Conservation (phyloP, 441 rosid genomes). For the Eutrema salsugineum region DNA sequence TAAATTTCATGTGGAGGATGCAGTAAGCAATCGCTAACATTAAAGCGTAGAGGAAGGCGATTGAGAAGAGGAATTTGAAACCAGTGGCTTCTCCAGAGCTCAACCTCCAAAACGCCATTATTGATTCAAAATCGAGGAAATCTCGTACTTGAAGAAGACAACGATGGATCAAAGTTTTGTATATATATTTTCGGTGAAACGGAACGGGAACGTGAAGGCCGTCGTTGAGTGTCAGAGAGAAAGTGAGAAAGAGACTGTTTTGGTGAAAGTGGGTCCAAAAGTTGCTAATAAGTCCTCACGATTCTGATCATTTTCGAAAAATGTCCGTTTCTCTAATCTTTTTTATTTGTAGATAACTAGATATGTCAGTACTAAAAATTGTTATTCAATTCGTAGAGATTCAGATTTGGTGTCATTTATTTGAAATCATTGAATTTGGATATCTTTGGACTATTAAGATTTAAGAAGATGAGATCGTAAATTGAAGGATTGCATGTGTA, state of each 20-base stretch:
- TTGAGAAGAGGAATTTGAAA: constrained; percentile 55
- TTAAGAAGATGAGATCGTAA: background rate
- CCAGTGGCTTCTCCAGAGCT: constrained; percentile 54
- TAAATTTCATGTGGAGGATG: constrained; percentile 56
- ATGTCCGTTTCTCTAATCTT: background rate
- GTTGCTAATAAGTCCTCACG: background rate
- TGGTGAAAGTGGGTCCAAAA: background rate
- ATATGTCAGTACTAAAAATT: background rate
- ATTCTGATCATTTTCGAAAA: background rate
- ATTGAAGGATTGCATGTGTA: background rate
- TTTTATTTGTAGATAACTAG: background rate
- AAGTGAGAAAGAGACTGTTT: background rate
- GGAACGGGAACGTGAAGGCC: constrained; percentile 1
- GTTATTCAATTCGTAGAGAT: background rate
- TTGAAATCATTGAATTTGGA: background rate
- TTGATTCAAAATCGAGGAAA: background rate
- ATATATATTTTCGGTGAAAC: background rate
- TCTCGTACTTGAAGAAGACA: constrained; percentile 1
- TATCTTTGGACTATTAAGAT: background rate
- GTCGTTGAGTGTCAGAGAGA: background rate
- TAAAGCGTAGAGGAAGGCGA: constrained; percentile 56
- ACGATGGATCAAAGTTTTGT: background rate
- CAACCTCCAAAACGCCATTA: constrained; percentile 47
- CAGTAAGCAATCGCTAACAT: constrained; percentile 65
- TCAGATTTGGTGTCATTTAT: background rate